Conservation (phyloP, 768 basidiomycete genomes). For the Lactifluus pinguis region DNA sequence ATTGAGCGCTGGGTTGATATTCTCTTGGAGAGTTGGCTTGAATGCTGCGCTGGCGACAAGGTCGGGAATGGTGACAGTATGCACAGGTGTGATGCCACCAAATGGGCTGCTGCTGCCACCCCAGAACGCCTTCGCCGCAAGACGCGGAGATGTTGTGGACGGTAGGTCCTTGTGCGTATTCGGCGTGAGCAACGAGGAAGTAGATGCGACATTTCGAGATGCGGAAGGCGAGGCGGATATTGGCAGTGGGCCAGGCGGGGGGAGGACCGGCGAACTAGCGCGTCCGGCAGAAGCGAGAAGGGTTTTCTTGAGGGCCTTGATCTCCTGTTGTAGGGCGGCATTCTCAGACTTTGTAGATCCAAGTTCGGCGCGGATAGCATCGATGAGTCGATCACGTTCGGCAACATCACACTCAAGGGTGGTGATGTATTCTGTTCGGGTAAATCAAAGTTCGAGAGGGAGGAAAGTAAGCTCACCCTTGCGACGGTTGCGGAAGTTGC, state of each 20-base stretch:
- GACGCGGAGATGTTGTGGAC: conserved; percentile 39
- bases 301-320: conserved; percentile 61
- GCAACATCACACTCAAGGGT: conserved; percentile 91
- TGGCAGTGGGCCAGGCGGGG: conserved; percentile 36
- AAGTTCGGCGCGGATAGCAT: conserved; percentile 77
- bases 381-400: conserved; percentile 84
- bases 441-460: background rate
- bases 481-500: conserved; percentile 89
- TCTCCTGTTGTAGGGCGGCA: conserved; percentile 69
- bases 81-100: conserved; percentile 75
- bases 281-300: conserved; percentile 58
- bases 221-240: conserved; percentile 17
- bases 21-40: conserved; percentile 48
- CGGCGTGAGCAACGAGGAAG: conserved; percentile 37
- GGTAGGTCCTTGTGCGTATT: conserved; percentile 76
- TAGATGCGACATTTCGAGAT: conserved; percentile 20
- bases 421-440: conserved; percentile 72
- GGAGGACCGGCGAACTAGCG: conserved; percentile 32
- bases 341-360: conserved; percentile 77
- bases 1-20: conserved; percentile 71
- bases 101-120: conserved; percentile 47
- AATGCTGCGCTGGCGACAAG: conserved; percentile 19
- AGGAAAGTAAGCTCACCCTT: conserved; percentile 50
- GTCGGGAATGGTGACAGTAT: conserved; percentile 76
- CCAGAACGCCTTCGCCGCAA: conserved; percentile 63